A percentile compares a stretch with the other conserved stretches of the same genome.
Conservation (phyloP, 2,329 filamentous ascomycete species). For the Penicillium polonicum region DNA sequence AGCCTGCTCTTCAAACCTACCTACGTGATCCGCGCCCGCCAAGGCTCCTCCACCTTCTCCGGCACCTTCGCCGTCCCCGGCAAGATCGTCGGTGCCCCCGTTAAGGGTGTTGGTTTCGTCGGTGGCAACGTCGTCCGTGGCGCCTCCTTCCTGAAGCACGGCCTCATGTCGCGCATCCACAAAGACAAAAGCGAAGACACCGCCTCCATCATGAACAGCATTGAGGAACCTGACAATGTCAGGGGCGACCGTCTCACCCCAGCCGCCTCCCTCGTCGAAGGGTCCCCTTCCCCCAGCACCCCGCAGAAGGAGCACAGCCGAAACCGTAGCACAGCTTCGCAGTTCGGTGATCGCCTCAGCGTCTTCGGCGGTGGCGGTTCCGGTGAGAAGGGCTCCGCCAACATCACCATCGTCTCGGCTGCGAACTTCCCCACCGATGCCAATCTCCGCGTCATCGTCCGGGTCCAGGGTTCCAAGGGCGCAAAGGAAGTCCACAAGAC, state of each 20-base stretch:
- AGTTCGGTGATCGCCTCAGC: constrained; percentile 53
- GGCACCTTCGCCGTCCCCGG: constrained; percentile 85
- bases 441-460: constrained; percentile 75
- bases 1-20: constrained; percentile 89
- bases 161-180: constrained; percentile 61
- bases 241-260: constrained; percentile 17
- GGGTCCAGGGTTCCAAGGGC: constrained; percentile 64
- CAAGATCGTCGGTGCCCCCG: constrained; percentile 90
- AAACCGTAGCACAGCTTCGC: constrained; percentile 49
- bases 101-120: constrained; percentile 82
- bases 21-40: constrained; percentile 80
- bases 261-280: constrained; percentile 32
- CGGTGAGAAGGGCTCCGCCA: constrained; percentile 70
- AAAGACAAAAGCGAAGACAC: constrained; percentile 52
- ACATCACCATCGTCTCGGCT: constrained; percentile 76
- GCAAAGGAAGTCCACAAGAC: constrained; percentile 85
- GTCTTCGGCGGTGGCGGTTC: constrained; percentile 47
- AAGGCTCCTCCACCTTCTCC: constrained; percentile 89
- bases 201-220: constrained; percentile 28
- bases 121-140: constrained; percentile 85
- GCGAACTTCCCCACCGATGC: constrained; percentile 72
- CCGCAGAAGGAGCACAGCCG: constrained; percentile 46
- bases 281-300: constrained; percentile 22
- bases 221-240: constrained; percentile 21
- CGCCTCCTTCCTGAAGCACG: constrained; percentile 84